Conservation (phyloP, 306 rosid genomes). For the Phaseolus lunatus region DNA sequence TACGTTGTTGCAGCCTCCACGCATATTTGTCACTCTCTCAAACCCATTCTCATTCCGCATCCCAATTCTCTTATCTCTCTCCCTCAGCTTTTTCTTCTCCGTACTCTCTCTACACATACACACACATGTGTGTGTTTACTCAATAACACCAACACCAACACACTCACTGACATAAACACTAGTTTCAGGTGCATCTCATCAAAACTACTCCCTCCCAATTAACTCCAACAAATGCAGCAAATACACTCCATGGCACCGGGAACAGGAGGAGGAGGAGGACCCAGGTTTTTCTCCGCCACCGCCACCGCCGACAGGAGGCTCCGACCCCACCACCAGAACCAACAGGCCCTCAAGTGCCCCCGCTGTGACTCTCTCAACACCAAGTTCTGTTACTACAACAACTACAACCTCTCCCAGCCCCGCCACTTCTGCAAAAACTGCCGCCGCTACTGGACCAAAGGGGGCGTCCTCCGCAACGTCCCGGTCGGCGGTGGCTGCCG, state of each 20-base stretch:
- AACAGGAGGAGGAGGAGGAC: constrained; percentile 57
- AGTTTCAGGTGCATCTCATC: constrained; percentile 37
- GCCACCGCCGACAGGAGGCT: constrained; percentile 64
- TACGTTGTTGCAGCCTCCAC: not conserved
- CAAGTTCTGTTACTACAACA: constrained; percentile 95
- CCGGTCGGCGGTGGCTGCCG: constrained; percentile 98
- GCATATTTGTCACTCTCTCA: constrained; percentile 47
- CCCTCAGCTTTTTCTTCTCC: not conserved
- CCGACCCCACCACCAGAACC: constrained; percentile 60
- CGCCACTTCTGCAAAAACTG: constrained; percentile 98
- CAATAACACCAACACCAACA: not conserved
- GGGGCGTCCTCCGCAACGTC: constrained; percentile 98
- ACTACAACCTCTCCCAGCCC: constrained; percentile 97
- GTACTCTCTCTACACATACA: not conserved
- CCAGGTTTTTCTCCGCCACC: constrained; percentile 60
- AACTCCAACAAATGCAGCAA: constrained; percentile 69
- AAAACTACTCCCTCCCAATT: not conserved
- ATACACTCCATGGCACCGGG: constrained; percentile 66
- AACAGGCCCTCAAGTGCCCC: constrained; percentile 82
- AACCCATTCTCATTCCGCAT: not conserved
- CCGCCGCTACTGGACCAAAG: constrained; percentile 98
- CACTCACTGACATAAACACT: constrained; percentile 44
- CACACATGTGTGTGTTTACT: not conserved
- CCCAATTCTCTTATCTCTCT: not conserved
- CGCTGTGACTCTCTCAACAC: constrained; percentile 94